Evolutionary conservation across 208 protist species (phyloP).

Genomic region (Trypanosoma lewisi): DNA sequence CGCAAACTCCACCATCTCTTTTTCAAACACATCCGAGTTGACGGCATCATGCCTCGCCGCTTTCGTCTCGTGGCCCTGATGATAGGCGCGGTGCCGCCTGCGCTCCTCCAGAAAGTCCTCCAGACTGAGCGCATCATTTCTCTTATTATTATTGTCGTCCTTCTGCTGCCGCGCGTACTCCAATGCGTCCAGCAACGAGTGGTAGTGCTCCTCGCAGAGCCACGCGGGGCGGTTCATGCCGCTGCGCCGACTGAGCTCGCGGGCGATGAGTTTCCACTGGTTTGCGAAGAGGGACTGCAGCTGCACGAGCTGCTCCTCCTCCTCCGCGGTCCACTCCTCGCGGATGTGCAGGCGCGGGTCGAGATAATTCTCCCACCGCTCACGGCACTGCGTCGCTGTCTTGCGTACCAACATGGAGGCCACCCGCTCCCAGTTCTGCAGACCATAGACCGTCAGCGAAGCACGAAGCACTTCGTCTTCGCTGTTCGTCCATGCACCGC

Average conservation of each 20-base stretch:
- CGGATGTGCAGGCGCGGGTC: constrained; percentile 99
- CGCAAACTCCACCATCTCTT: constrained; percentile 98
- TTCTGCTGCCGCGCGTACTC: constrained; percentile 69
- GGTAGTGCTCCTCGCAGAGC: constrained; percentile 99
- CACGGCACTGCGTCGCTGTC: constrained; percentile 99
- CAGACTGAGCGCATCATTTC: constrained; percentile 39
- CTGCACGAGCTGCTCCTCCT: constrained; percentile 99
- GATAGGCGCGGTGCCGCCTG: constrained; percentile 46
- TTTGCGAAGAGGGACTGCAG: constrained; percentile 97
- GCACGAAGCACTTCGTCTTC: constrained; percentile 99
- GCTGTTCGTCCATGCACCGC: constrained; percentile 99
- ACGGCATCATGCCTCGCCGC: constrained; percentile 97
- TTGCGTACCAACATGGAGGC: constrained; percentile 98
- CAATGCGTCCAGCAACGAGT: constrained; percentile 93
- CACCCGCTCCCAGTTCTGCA: constrained; percentile 98
- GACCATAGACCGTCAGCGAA: constrained; percentile 99
- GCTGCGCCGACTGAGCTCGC: constrained; percentile 54
- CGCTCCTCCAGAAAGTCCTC: constrained; percentile 77
- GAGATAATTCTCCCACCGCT: constrained; percentile 99
- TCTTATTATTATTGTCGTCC: constrained; percentile 3
- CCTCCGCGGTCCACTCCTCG: constrained; percentile 98
- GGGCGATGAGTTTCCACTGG: constrained; percentile 98
- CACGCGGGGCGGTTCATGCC: constrained; percentile 95
- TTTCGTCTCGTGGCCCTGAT: constrained; percentile 93
- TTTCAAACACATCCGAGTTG: constrained; percentile 97